A percentile compares a stretch with the other conserved stretches of the same genome.
Evolutionary conservation across 2,329 filamentous ascomycete species (phyloP).

Genomic region (Dactylellina haptotyla): DNA sequence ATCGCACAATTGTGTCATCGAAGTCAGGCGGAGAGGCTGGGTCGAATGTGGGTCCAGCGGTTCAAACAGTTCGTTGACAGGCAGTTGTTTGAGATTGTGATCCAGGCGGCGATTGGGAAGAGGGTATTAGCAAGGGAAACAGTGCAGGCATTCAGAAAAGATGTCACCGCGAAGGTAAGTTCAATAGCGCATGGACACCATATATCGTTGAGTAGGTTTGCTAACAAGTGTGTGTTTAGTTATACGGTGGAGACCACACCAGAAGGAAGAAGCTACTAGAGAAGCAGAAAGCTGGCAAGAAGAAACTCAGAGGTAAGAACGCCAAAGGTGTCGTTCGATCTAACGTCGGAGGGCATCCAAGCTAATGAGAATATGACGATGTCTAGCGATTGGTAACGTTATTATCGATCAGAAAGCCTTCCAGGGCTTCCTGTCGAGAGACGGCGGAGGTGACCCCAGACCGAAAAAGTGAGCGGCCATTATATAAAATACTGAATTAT

Average conservation of each 20-base stretch:
- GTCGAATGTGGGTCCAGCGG: conserved; percentile 87
- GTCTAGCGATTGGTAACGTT: conserved; percentile 75
- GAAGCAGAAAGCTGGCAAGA: conserved; percentile 95
- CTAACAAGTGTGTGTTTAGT: conserved; percentile 54
- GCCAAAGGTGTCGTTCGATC: background rate
- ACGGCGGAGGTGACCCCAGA: conserved; percentile 54
- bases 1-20: conserved; percentile 88
- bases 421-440: conserved; percentile 90
- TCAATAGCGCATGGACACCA: conserved; percentile 61
- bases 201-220: too few species aligned
- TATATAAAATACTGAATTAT: background rate
- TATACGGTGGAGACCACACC: conserved; percentile 89
- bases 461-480: conserved; percentile 24
- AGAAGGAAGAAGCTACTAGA: conserved; percentile 87
- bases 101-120: conserved; percentile 86
- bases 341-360: background rate
- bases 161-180: conserved; percentile 74
- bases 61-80: conserved; percentile 97
- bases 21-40: conserved; percentile 82
- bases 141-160: conserved; percentile 95
- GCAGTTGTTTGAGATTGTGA: conserved; percentile 97
- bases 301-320: conserved; percentile 72
- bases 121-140: conserved; percentile 90
- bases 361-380: background rate
- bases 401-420: conserved; percentile 97